Base-by-base conservation (phyloP, 805 yeast species). In the Phaffomyces opuntiae region DNA sequence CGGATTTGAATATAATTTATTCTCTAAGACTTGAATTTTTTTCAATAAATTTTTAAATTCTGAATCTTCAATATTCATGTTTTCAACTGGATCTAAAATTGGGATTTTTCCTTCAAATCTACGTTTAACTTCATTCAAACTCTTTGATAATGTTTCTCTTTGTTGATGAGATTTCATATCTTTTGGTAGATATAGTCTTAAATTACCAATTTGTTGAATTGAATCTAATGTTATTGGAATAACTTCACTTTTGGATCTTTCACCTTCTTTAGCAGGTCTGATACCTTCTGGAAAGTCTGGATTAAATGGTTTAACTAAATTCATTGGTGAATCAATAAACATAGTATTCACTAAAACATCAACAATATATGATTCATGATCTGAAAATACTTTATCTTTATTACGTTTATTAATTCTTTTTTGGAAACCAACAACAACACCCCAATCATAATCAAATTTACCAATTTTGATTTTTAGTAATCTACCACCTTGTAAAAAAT, bases 71-170 rank as follows among this genome's bases (percentile, higher is more conserved):
- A 93, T 91, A 60, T 89, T 87, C 99, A 93, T 93, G 61, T 85
- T 87, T 50, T 80, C 83, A 35, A 93, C 71, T 5, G 99, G 98
- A 64, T 93, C 96, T 64, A 93, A 74, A 39, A 80, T 61, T n/a
- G 98, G 96, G 33, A 93, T 72, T 1, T 96, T 96, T 61, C 87
- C 93, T 11, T 95, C 89, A 59, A 89, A 83, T 65, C 95, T 80
- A 54, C 83, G 78, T 32, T 80, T 76, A 50, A 89, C 88, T 63
- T 93, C 97, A 43, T 72, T 73, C 57, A 93, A 68, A 8, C 95
- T 83, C 61, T 87, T 87, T 37, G 70, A 70, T 60, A 81, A 72
- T 59, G 80, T 60, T 67, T 79, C 71, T 68, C 82, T 70, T 72
- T 82, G 63, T 74, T 80, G 64, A 65, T 70, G 54, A 48, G 81